Percentiles rank a stretch among this genome's conserved stretches.
Evolutionary conservation across 2,329 filamentous ascomycete species (phyloP).

Genomic region (Tolypocladium ophioglossoides): DNA sequence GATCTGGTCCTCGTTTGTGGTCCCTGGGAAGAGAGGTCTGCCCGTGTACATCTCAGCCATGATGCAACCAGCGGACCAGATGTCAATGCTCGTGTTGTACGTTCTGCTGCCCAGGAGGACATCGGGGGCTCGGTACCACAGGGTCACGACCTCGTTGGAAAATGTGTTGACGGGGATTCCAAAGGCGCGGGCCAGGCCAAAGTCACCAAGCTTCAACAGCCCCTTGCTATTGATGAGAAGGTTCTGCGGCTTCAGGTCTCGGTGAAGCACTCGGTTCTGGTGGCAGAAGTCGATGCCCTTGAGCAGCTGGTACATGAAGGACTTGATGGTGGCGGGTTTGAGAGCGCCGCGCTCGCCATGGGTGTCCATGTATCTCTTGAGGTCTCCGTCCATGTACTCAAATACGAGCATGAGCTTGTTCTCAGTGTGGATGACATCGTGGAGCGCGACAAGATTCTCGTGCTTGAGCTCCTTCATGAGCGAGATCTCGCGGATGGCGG

Average conservation of each 20-base stretch:
- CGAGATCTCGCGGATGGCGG: slow-evolving; percentile 95
- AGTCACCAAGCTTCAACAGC: slow-evolving; percentile 85
- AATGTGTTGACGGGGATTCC: slow-evolving; percentile 98
- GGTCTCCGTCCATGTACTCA: slow-evolving; percentile 95
- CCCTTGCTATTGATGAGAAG: slow-evolving; percentile 89
- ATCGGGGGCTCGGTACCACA: slow-evolving; percentile 96
- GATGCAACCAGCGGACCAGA: slow-evolving; percentile 98
- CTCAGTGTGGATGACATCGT: slow-evolving; percentile 99
- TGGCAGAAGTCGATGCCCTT: slow-evolving; percentile 97
- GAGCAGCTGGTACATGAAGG: slow-evolving; percentile 97
- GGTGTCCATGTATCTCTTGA: slow-evolving; percentile 98
- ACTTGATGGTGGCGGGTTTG: slow-evolving; percentile 87
- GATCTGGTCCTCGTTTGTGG: slow-evolving; percentile 96
- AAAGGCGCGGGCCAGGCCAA: slow-evolving; percentile 87
- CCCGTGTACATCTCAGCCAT: slow-evolving; percentile 99
- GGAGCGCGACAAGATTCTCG: slow-evolving; percentile 92
- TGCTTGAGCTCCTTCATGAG: slow-evolving; percentile 99
- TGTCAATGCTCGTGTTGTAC: slow-evolving; percentile 99
- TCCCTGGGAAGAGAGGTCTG: slow-evolving; percentile 88
- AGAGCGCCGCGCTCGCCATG: slow-evolving; percentile 81
- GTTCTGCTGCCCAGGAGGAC: slow-evolving; percentile 88
- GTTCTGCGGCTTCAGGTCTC: slow-evolving; percentile 93
- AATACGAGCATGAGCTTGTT: slow-evolving; percentile 99
- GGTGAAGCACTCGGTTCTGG: slow-evolving; percentile 90
- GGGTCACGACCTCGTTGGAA: slow-evolving; percentile 92